Evolutionary conservation across 2,329 filamentous ascomycete species (phyloP), one percentile per base, ranked within the genome.

Genomic region (Sphaerulina populicola): DNA sequence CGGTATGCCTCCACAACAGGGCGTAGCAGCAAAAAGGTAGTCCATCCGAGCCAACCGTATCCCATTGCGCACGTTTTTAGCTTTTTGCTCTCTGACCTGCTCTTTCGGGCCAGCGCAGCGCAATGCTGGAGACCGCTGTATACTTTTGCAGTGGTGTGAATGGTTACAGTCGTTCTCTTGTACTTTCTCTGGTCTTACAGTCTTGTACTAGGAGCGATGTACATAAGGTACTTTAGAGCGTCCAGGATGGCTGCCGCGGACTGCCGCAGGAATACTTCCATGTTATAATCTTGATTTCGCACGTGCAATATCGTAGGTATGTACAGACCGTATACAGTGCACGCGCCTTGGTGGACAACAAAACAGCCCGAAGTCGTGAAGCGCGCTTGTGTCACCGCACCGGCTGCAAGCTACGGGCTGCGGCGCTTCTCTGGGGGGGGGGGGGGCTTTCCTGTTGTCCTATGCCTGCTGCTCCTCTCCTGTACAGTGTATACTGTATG

Each of bases 371-470:
- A 23, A 18, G 15, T 6, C 39, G 11, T 21, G 14, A 9, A 27
- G 18, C 3, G 39, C 39, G 15, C 15, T 41, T 41, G 39, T 41
- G 15, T 41, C 39, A 41, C 39, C 4, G 21, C 15, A 41, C 7
- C 11, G 12, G 14, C 18, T 21, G 37, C 37, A 2, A 39, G 4
- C 39, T 7, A 41, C 39, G 21, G 39, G 4, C 39, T 7, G 27
- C 39, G 39, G 39, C 39, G 39, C 39, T 39, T 39, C 39, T 41
- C 39, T 41, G 39, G 39, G n/a, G n/a, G n/a, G n/a, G n/a, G n/a
- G n/a, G n/a, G n/a, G 18, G 18, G 3, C 15, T 21, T 18, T 23
- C 39, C 4, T 41, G 7, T 18, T 5, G 38, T 18, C 18, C 23
- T 23, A 21, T 40, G 38, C 38, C 1, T 40, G 38, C 21, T 21